Evolutionary conservation across 176 grass and related monocot genomes (phyloP).

Genomic region (Musa acuminata): DNA sequence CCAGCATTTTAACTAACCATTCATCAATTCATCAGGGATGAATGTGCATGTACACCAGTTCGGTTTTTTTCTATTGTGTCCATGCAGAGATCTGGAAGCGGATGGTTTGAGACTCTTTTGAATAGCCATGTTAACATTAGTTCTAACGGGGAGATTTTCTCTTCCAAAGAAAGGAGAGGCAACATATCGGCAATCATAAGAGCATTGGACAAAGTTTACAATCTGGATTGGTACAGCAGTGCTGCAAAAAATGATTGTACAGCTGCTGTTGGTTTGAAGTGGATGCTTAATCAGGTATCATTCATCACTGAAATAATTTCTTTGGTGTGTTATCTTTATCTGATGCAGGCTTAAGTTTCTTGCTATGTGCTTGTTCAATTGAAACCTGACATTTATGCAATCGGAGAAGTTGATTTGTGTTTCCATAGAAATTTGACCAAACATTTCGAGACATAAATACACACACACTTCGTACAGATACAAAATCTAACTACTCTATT

Average conservation of each 20-base stretch:
- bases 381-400: neutral
- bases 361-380: neutral
- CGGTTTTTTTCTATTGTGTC: conserved; percentile 5
- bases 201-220: conserved; percentile 7
- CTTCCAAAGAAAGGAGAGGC: conserved; percentile 9
- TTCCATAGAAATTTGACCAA: no score
- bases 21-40: neutral
- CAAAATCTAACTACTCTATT: no score
- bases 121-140: conserved; percentile 14
- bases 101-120: conserved; percentile 14
- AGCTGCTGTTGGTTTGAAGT: conserved; percentile 3
- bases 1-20: neutral
- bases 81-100: conserved; percentile 12
- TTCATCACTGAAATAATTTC: neutral
- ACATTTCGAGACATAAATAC: no score
- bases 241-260: conserved; percentile 16
- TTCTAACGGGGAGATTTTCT: conserved; percentile 13
- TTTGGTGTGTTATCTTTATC: neutral
- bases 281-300: conserved; percentile 17
- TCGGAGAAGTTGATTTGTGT: neutral
- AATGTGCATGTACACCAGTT: conserved; percentile 8
- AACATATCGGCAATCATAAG: neutral
- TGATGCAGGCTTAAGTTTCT: neutral
- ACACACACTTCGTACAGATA: no score
- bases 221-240: conserved; percentile 11